These are phyloP conservation scores for Herpetospermum pedunculosum DNA, from an alignment of 306 rosid genomes.

Conservation along the genomic window DNA sequence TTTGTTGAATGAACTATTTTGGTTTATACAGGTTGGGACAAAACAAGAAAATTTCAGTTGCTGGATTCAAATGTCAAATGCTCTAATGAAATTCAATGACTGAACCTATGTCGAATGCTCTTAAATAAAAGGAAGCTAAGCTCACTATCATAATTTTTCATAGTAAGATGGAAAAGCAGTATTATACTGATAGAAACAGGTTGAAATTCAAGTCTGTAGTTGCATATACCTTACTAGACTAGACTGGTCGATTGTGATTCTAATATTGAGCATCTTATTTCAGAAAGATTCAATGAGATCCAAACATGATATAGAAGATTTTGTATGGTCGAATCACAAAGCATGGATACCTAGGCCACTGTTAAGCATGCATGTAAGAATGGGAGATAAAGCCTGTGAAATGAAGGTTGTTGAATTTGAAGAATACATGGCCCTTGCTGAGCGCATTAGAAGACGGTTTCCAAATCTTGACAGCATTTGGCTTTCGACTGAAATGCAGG, in stretches of 20 bases:
- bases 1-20: slow-evolving; percentile 8
- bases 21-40: not conserved
- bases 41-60: not conserved
- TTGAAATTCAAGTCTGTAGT: not conserved
- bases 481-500: slow-evolving; percentile 92
- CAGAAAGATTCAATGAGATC: slow-evolving; percentile 21
- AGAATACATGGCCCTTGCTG: slow-evolving; percentile 63
- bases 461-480: slow-evolving; percentile 59
- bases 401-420: slow-evolving; percentile 72
- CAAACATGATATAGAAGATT: slow-evolving; percentile 56
- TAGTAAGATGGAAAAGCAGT: not conserved
- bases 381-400: slow-evolving; percentile 91
- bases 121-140: not conserved
- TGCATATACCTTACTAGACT: not conserved
- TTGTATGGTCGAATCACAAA: slow-evolving; percentile 82
- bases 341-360: slow-evolving; percentile 85
- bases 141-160: not conserved
- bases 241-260: not conserved
- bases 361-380: slow-evolving; percentile 80
- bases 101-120: not conserved
- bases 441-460: slow-evolving; percentile 46
- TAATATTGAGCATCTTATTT: not conserved
- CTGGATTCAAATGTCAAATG: not conserved
- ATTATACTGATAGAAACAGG: not conserved
- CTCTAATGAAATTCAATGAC: not conserved